Conservation (phyloP, 306 rosid genomes). For the Quercus alba region DNA sequence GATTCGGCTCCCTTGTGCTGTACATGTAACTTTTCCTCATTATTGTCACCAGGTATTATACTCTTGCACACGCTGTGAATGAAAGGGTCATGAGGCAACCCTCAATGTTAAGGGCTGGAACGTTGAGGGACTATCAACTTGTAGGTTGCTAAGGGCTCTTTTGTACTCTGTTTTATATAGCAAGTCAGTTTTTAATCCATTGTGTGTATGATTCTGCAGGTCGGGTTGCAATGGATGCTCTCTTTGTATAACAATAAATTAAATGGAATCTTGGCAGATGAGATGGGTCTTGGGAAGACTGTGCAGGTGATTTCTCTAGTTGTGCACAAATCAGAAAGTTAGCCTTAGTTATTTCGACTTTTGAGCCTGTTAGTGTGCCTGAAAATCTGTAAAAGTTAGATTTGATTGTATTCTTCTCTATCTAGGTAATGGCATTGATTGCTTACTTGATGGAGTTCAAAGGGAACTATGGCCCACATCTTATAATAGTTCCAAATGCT, state of each 20-base stretch:
- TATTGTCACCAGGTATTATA: conserved; percentile 70
- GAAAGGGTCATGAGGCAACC: conserved; percentile 88
- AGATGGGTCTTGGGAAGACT: conserved; percentile 99
- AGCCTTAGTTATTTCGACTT: not conserved
- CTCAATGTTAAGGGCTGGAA: conserved; percentile 90
- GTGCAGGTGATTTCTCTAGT: conserved; percentile 70
- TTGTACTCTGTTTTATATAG: not conserved
- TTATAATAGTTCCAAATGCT: conserved; percentile 96
- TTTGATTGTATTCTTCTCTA: not conserved
- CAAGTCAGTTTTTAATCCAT: conserved; percentile 8
- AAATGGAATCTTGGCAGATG: conserved; percentile 98
- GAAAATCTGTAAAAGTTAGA: conserved; percentile 5
- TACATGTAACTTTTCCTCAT: not conserved
- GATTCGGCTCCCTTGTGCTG: not conserved
- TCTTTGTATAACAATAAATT: conserved; percentile 95
- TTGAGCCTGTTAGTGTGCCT: conserved; percentile 5
- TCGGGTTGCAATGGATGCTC: conserved; percentile 99
- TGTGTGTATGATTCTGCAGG: conserved; percentile 46
- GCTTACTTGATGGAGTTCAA: conserved; percentile 98
- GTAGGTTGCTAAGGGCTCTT: conserved; percentile 50
- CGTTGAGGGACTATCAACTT: conserved; percentile 95
- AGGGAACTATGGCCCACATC: conserved; percentile 99
- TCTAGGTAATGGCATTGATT: conserved; percentile 97
- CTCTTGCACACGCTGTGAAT: conserved; percentile 95
- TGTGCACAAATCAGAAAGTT: not conserved